Evolutionary conservation across 495 filamentous ascomycete genomes (phyloP), one percentile per base, ranked within the genome.

Genomic region (Aspergillus diversus): DNA sequence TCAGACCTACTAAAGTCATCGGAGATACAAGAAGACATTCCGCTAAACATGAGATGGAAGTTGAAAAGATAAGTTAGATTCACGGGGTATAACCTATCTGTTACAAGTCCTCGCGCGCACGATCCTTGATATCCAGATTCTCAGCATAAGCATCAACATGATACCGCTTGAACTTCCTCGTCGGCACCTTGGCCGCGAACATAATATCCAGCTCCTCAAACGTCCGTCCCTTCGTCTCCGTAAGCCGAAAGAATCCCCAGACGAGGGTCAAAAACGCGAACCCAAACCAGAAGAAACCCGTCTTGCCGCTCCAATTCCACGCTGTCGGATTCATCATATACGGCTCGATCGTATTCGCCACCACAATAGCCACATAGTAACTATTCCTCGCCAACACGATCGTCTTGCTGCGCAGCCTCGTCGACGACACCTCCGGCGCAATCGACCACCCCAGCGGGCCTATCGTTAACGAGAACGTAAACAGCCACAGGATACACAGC

Each of bases 271-370:
- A 46, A 0, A 72, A 32, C 5, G 79, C 79, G 2, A 86, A 66
- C 0, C 84, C 87, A 11, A 83, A 84, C 63, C 87, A 90, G 66
- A 90, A 81, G 65, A 90, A 90, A 0, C 86, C 88, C 3, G 87
- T 71, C 66, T 91, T 90, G 5, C 88, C 87, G 39, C 82, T 74
- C 75, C 86, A 76, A 63, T 89, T 82, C 1, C 77, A 86, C 55
- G 86, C 71, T 52, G 86, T 81, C 0, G 83, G 82, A 57, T 88
- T 87, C 66, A 90, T 83, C 71, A 86, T 81, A 65, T 90, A 90
- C 3, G 86, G 87, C 55, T 89, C 88, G 0, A 78, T 84, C 1
- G 90, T 81, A 0, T 84, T 84, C 76, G 88, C 86, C 4, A 82
- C 74, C 16, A 88, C 85, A 4, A 83, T 83, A 33, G 86, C 74